A percentile compares a stretch with the other conserved stretches of the same genome.
These are phyloP conservation scores for Pestalotiopsis sp. DNA, from an alignment of 2,329 filamentous ascomycete species.

Conservation along the genomic window DNA sequence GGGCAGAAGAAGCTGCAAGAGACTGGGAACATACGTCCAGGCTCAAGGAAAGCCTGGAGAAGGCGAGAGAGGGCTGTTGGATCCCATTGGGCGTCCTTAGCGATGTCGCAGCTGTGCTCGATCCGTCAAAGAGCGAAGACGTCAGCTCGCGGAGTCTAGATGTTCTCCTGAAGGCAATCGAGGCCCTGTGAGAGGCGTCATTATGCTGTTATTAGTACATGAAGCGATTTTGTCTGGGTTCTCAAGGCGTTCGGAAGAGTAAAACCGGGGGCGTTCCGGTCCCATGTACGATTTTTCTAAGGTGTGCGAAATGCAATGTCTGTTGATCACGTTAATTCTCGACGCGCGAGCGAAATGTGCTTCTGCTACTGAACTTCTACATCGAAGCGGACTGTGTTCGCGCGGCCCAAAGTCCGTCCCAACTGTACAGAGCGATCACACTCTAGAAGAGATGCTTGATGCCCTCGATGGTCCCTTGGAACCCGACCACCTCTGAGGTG, in stretches of 20 bases:
- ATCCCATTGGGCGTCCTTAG: constrained; percentile 86
- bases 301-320: background rate
- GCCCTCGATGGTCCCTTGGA: constrained; percentile 20
- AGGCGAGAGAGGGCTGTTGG: constrained; percentile 76
- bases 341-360: background rate
- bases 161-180: constrained; percentile 64
- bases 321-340: background rate
- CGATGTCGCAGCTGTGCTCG: constrained; percentile 79
- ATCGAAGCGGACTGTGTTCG: background rate
- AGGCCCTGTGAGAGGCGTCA: constrained; percentile 46
- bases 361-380: background rate
- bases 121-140: constrained; percentile 51
- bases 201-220: background rate
- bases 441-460: constrained; percentile 19
- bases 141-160: constrained; percentile 56
- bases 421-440: background rate
- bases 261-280: background rate
- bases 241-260: background rate
- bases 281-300: background rate
- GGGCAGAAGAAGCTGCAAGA: constrained; percentile 84
- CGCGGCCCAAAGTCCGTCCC: background rate
- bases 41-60: constrained; percentile 85
- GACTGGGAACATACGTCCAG: constrained; percentile 96
- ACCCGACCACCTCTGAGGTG: constrained; percentile 23
- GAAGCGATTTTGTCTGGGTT: background rate